A percentile compares a stretch with the other conserved stretches of the same genome.
Conservation (phyloP, 768 basidiomycete species). For the Grammothele lineata region DNA sequence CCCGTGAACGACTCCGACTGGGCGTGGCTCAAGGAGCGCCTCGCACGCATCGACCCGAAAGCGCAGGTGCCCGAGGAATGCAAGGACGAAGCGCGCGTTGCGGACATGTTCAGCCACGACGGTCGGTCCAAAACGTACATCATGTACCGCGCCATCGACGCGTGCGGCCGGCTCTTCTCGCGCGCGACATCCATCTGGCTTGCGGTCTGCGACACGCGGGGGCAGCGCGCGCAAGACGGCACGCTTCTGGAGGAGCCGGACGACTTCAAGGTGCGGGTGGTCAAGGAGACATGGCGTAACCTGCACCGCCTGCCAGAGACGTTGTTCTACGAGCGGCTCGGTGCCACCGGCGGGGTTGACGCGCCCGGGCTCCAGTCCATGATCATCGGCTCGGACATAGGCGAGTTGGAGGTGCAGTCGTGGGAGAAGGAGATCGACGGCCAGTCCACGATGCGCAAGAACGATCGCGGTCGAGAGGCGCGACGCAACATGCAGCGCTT, state of each 20-base stretch:
- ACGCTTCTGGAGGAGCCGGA: neutral
- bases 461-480: too few relatives aligned
- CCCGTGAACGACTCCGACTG: neutral
- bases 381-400: slow-evolving; percentile 1
- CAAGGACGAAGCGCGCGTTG: neutral
- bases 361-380: too few relatives aligned
- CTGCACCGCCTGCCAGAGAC: slow-evolving; percentile 4
- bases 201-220: slow-evolving; percentile 10
- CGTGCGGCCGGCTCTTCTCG: slow-evolving; percentile 10
- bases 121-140: neutral
- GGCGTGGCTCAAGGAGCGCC: neutral
- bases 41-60: too few relatives aligned
- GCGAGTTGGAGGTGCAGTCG: slow-evolving; percentile 1
- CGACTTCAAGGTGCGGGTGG: neutral
- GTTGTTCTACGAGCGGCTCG: slow-evolving; percentile 1
- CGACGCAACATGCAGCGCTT: too few relatives aligned
- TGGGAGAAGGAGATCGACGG: slow-evolving; percentile 3
- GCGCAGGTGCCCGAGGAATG: too few relatives aligned
- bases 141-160: slow-evolving; percentile 3
- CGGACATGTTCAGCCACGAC: neutral
- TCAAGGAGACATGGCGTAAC: slow-evolving; percentile 17
- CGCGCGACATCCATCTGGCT: slow-evolving; percentile 12
- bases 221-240: too few relatives aligned
- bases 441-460: too few relatives aligned
- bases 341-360: too few relatives aligned